Evolutionary conservation across 352 stramenopile genomes (phyloP).

Genomic region (Hyaloperonospora arabidopsidis): DNA sequence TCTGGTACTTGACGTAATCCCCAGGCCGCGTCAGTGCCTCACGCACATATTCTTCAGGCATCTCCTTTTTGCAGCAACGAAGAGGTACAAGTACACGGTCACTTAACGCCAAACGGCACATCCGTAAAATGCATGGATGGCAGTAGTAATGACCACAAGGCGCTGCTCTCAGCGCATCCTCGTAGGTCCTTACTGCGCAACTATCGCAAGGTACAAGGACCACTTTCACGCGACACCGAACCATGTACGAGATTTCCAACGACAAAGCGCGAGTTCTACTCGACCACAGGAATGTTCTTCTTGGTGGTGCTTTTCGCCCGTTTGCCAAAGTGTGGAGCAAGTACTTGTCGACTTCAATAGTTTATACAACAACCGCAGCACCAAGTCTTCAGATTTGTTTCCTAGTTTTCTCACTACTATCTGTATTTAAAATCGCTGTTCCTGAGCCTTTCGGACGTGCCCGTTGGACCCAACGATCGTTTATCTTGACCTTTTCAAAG

Average conservation of each 20-base stretch:
- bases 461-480: conserved; percentile 6
- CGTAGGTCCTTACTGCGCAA: conserved; percentile 25
- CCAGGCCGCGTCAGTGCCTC: conserved; percentile 20
- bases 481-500: no score
- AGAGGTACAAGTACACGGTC: conserved; percentile 56
- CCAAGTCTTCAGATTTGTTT: no score
- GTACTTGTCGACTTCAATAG: conserved; percentile 3
- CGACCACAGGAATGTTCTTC: conserved; percentile 22
- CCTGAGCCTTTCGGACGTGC: not conserved
- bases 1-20: conserved; percentile 44
- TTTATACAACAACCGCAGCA: no score
- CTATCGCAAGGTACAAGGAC: conserved; percentile 28
- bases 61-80: conserved; percentile 63
- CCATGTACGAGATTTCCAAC: conserved; percentile 21
- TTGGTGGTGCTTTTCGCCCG: conserved; percentile 12
- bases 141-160: conserved; percentile 64
- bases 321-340: conserved; percentile 6
- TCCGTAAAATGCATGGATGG: conserved; percentile 40
- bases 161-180: conserved; percentile 23
- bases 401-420: no score
- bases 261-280: conserved; percentile 18
- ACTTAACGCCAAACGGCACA: conserved; percentile 48
- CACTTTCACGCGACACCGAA: conserved; percentile 4
- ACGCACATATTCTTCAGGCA: conserved; percentile 53
- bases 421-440: no score